A percentile compares a stretch with the other conserved stretches of the same genome.
Conservation (phyloP, 352 stramenopile genomes). For the Elongisporangium anandrum region DNA sequence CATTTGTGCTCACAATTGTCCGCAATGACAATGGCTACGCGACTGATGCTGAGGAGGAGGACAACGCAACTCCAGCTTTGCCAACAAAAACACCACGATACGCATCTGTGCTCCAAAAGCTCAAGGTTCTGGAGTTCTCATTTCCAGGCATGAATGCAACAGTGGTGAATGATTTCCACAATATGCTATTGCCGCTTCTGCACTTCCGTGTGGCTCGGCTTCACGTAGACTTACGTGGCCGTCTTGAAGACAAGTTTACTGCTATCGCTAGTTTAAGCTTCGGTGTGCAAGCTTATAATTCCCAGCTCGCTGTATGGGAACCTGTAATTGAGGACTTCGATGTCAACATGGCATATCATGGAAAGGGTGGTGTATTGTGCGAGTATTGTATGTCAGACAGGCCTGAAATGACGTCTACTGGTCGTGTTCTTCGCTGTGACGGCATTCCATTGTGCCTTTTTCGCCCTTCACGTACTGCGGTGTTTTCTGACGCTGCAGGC, state of each 20-base stretch:
- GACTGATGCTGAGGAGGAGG: constrained; percentile 2
- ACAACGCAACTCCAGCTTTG: neutral
- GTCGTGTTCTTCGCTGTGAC: constrained; percentile 49
- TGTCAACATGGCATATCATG: constrained; percentile 68
- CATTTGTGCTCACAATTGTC: constrained; percentile 68
- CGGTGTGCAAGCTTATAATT: constrained; percentile 82
- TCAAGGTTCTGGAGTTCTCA: constrained; percentile 76
- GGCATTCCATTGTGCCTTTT: constrained; percentile 75
- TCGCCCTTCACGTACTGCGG: constrained; percentile 51
- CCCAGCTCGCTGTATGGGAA: constrained; percentile 83
- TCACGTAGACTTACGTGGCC: constrained; percentile 59
- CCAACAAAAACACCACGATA: constrained; percentile 15
- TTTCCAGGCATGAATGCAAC: constrained; percentile 76
- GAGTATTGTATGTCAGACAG: constrained; percentile 78
- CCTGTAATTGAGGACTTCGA: constrained; percentile 83
- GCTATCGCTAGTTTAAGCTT: constrained; percentile 57
- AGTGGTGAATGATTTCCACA: constrained; percentile 85
- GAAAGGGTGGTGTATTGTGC: constrained; percentile 63
- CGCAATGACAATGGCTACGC: constrained; percentile 19
- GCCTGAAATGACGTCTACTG: constrained; percentile 52
- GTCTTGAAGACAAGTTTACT: constrained; percentile 58
- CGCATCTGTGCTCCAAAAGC: constrained; percentile 39
- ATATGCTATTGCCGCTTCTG: constrained; percentile 79
- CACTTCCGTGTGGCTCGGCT: constrained; percentile 70
- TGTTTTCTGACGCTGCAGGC: constrained; percentile 57